Evolutionary conservation across 164 flowering plant species (phyloP).

Genomic region (Santalum album): DNA sequence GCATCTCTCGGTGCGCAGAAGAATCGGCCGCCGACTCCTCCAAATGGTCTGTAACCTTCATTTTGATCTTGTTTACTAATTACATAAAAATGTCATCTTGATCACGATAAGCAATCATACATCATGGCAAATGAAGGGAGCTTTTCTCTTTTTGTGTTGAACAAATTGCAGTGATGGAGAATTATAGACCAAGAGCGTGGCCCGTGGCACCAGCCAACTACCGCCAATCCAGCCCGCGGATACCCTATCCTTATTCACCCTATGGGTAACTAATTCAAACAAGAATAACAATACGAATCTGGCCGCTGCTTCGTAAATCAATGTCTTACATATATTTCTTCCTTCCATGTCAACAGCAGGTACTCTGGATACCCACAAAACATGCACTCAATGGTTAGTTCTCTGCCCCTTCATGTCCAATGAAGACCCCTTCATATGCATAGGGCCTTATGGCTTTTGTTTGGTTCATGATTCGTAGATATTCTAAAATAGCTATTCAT

Average conservation of each 20-base stretch:
- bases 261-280: not conserved
- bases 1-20: conserved; percentile 27
- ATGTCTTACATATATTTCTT: not conserved
- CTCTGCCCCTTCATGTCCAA: not conserved
- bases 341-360: not conserved
- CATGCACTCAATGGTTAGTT: not conserved
- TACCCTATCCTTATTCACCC: not conserved
- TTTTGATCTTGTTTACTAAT: not conserved
- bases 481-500: no score
- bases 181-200: not conserved
- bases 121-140: no score
- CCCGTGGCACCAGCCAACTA: conserved; percentile 1
- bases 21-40: conserved; percentile 6
- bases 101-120: no score
- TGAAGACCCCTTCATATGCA: not conserved
- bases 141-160: no score
- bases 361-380: conserved; percentile 4
- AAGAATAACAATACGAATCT: not conserved
- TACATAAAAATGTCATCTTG: no score
- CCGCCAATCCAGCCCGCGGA: not conserved
- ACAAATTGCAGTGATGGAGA: conserved; percentile 1
- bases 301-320: not conserved
- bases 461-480: no score
- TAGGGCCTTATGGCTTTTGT: no score
- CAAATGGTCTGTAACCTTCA: not conserved